Conservation (phyloP, 805 yeast species). For the Pichia occidentalis region DNA sequence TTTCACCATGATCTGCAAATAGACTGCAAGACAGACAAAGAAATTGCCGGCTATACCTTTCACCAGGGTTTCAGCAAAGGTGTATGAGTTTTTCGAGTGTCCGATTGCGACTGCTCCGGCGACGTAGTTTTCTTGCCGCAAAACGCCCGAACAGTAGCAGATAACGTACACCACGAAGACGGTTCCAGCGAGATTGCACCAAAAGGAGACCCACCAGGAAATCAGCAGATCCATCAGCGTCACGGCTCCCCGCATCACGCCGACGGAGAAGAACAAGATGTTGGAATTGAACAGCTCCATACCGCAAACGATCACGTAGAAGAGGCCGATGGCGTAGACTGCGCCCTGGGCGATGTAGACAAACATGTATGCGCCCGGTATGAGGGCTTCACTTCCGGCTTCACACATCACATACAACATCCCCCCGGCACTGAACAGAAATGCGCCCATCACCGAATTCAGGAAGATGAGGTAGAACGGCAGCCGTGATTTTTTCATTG, state of each 20-base stretch:
- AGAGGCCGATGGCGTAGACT: slow-evolving; percentile 64
- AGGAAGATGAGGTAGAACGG: slow-evolving; percentile 51
- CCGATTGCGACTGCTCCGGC: slow-evolving; percentile 45
- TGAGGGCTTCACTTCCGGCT: slow-evolving; percentile 38
- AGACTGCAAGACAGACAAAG: slow-evolving; percentile 68
- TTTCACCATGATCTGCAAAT: slow-evolving; percentile 69
- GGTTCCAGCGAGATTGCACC: slow-evolving; percentile 58
- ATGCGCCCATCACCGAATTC: slow-evolving; percentile 64
- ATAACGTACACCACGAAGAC: slow-evolving; percentile 62
- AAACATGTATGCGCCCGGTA: slow-evolving; percentile 42
- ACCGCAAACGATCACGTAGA: slow-evolving; percentile 70
- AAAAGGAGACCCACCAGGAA: slow-evolving; percentile 62
- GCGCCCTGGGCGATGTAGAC: slow-evolving; percentile 52
- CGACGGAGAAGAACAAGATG: slow-evolving; percentile 64
- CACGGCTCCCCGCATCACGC: slow-evolving; percentile 63
- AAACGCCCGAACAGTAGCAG: slow-evolving; percentile 49
- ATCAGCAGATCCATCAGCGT: slow-evolving; percentile 53
- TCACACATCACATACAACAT: slow-evolving; percentile 57
- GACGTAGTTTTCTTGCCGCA: slow-evolving; percentile 35
- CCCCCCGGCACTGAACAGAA: slow-evolving; percentile 65
- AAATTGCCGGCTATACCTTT: slow-evolving; percentile 74
- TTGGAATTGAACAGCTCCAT: slow-evolving; percentile 73
- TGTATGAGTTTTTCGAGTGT: slow-evolving; percentile 34
- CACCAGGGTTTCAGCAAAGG: slow-evolving; percentile 60
- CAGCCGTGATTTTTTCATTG: slow-evolving; percentile 75